Evolutionary conservation across 306 rosid species (phyloP).

Genomic region (Alnus rubra): DNA sequence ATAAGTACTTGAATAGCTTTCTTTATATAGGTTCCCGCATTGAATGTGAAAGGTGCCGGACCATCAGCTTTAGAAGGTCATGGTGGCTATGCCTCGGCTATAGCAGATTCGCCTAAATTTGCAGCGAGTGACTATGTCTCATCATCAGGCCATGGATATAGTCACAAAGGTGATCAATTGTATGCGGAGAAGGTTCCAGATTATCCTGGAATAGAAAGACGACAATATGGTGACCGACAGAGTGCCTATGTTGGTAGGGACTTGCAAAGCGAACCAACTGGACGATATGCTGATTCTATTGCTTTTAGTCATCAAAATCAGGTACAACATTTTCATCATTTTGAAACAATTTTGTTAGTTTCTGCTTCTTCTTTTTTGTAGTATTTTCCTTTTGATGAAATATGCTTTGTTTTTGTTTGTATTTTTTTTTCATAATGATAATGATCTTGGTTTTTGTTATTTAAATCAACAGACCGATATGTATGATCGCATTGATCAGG

Average conservation of each 20-base stretch:
- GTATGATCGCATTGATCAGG: conserved; percentile 88
- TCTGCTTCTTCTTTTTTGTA: conserved; percentile 21
- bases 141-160: conserved; percentile 76
- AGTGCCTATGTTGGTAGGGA: conserved; percentile 80
- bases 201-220: conserved; percentile 77
- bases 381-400: background rate
- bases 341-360: background rate
- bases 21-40: conserved; percentile 53
- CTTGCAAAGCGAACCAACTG: conserved; percentile 64
- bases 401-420: conserved; percentile 8
- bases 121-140: conserved; percentile 73
- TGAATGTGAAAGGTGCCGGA: conserved; percentile 66
- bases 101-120: conserved; percentile 82
- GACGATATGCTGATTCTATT: conserved; percentile 73
- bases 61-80: conserved; percentile 77
- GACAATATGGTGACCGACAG: conserved; percentile 83
- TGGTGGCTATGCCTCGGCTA: conserved; percentile 65
- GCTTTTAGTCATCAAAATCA: conserved; percentile 80
- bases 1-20: background rate
- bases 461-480: conserved; percentile 58
- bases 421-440: conserved; percentile 6
- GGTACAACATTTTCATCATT: conserved; percentile 37
- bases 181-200: conserved; percentile 84
- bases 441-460: conserved; percentile 17
- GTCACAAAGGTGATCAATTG: conserved; percentile 73